Percentiles rank a stretch among this genome's conserved stretches.
These are phyloP conservation scores for Pythium brassicae DNA, from an alignment of 352 stramenopile species.

Conservation along the genomic window DNA sequence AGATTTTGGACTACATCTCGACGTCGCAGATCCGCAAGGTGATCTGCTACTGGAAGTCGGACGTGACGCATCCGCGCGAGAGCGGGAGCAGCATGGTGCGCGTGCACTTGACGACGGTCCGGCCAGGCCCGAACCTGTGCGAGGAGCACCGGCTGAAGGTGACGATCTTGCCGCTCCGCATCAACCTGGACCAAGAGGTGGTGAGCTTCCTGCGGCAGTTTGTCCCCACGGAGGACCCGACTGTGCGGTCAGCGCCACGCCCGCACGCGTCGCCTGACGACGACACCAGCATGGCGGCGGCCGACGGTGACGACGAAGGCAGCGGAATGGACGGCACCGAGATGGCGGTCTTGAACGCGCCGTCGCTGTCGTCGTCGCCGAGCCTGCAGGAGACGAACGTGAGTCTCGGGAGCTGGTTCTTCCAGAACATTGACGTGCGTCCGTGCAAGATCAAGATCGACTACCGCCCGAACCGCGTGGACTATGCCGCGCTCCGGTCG, in stretches of 20 bases:
- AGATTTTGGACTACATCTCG: slow-evolving; percentile 87
- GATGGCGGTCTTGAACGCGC: slow-evolving; percentile 30
- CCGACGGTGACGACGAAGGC: slow-evolving; percentile 24
- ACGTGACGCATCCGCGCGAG: slow-evolving; percentile 73
- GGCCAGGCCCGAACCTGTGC: slow-evolving; percentile 65
- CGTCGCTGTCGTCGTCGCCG: slow-evolving; percentile 7
- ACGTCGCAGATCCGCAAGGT: slow-evolving; percentile 89
- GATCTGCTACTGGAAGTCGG: slow-evolving; percentile 88
- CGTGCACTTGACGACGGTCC: slow-evolving; percentile 76
- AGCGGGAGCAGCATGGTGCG: slow-evolving; percentile 83
- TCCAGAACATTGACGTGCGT: slow-evolving; percentile 84
- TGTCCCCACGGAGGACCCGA: slow-evolving; percentile 43
- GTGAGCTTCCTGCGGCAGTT: slow-evolving; percentile 86
- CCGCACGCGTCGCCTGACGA: slow-evolving; percentile 14
- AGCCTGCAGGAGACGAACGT: slow-evolving; percentile 35
- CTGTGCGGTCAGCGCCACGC: slow-evolving; percentile 10
- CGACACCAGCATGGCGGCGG: background rate
- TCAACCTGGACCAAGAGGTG: slow-evolving; percentile 87
- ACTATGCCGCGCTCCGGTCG: slow-evolving; percentile 75
- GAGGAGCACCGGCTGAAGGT: slow-evolving; percentile 83
- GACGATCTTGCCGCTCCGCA: slow-evolving; percentile 64
- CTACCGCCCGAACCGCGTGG: slow-evolving; percentile 83
- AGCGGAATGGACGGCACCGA: slow-evolving; percentile 47
- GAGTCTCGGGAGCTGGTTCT: slow-evolving; percentile 70
- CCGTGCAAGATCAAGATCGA: slow-evolving; percentile 91